Base-by-base conservation (phyloP, 78 protist species). In the Dictyostelium intermedium region DNA sequence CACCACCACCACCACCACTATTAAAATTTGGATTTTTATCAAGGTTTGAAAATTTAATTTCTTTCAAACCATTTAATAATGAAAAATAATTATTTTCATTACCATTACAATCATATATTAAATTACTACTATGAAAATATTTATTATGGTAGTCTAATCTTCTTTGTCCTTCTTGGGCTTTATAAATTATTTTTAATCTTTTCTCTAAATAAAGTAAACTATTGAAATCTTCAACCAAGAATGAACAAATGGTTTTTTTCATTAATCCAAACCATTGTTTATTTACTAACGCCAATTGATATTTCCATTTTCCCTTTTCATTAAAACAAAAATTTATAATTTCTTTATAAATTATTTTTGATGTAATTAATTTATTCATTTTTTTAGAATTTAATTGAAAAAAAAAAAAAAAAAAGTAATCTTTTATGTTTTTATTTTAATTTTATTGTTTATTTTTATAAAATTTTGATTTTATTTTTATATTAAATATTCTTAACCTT, bases 251-350 rank as follows among this genome's bases (percentile, higher is more conserved):
- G 9, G 32, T 41, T 41, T 77, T 77, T 47, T 77, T 77, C 16
- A 43, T 14, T 77, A 77, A 23, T 10, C 56, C 53, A 37, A 77
- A 77, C 82, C 82, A 77, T 41, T 41, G 60, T 77, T 77, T 39
- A 77, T 47, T 39, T 18, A 77, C 82, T n/a, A 41, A 77, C n/a
- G 82, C n/a, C 18, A 77, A 43, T 35, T 23, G n/a, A 14, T 39
- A 77, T 39, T 77, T 77, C 82, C 82, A 77, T 77, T 41, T 35
- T 9, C 82, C 82, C n/a, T 39, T 41, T 77, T 77, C 61, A 39
- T 41, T 77, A n/a, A 41, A 32, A 43, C 82, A 77, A 41, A 39
- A 77, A 9, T 77, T 35, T 10, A 77, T 41, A 4, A 77, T 77
- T n/a, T 41, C 61, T 43, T 43, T 77, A 77, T 77, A 77, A 41